Evolutionary conservation across 495 filamentous ascomycete species (phyloP).

Genomic region (Hypomontagnella submonticulosa): DNA sequence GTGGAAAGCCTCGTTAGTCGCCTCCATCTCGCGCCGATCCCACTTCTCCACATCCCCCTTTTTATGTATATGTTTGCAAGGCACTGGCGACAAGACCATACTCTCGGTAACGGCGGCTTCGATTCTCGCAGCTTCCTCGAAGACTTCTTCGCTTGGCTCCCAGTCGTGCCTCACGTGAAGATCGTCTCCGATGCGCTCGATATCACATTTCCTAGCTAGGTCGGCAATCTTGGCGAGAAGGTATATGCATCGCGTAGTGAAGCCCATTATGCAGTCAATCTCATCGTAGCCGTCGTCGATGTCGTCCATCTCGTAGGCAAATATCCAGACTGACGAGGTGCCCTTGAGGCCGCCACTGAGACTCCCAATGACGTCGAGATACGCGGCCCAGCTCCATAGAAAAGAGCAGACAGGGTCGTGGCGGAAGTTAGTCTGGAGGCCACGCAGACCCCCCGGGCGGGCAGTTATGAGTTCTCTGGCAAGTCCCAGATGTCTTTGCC

Average conservation of each 20-base stretch:
- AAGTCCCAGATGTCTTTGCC: conserved; percentile 81
- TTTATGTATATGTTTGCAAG: conserved; percentile 61
- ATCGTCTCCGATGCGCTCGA: conserved; percentile 66
- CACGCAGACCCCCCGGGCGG: conserved; percentile 66
- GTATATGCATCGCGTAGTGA: conserved; percentile 73
- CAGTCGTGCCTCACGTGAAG: conserved; percentile 65
- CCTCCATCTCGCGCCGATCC: conserved; percentile 73
- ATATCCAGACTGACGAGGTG: conserved; percentile 50
- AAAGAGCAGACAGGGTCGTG: conserved; percentile 79
- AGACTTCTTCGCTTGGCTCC: conserved; percentile 66
- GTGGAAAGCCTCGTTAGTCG: conserved; percentile 84
- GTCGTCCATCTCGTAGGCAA: conserved; percentile 61
- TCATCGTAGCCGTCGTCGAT: conserved; percentile 68
- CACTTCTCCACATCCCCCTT: conserved; percentile 60
- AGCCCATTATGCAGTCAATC: conserved; percentile 85
- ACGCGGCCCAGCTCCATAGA: conserved; percentile 86
- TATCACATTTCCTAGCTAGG: conserved; percentile 76
- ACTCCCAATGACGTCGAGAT: conserved; percentile 82
- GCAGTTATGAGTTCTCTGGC: conserved; percentile 80
- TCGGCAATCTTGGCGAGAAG: conserved; percentile 80
- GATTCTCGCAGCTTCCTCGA: conserved; percentile 65
- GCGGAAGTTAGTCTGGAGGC: conserved; percentile 62
- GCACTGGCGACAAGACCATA: conserved; percentile 52
- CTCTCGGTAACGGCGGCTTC: conserved; percentile 63
- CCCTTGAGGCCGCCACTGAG: conserved; percentile 68